phyloP scores from a whole-genome alignment of 129 eudicot species.

The Deinandra increscens region DNA sequence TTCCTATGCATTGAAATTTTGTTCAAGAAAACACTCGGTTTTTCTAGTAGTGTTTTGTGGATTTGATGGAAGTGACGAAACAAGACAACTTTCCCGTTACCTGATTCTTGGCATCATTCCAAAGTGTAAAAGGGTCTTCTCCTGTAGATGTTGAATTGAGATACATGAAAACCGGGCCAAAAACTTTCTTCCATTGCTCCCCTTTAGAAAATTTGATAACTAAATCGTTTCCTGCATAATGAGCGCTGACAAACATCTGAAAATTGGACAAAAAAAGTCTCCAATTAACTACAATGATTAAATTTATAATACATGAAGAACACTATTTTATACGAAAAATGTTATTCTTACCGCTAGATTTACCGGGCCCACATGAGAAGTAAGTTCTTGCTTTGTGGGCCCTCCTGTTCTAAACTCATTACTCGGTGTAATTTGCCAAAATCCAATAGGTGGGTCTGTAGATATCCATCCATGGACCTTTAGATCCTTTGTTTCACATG shows the following conservation, averaged over 20 bases:
- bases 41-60: too few species aligned
- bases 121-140: constrained; percentile 45
- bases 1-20: too few species aligned
- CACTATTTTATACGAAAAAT: not conserved
- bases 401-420: constrained; percentile 50
- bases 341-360: constrained; percentile 49
- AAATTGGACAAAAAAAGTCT: not conserved
- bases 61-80: too few species aligned
- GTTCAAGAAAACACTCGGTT: too few species aligned
- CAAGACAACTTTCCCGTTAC: constrained; percentile 14
- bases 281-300: not conserved
- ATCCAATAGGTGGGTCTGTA: constrained; percentile 43
- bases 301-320: not conserved
- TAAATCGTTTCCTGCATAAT: constrained; percentile 67
- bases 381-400: constrained; percentile 64
- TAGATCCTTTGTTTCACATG: constrained; percentile 49
- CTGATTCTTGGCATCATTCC: constrained; percentile 71
- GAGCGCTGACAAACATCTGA: constrained; percentile 58
- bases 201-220: constrained; percentile 57
- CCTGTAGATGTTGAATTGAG: constrained; percentile 40
- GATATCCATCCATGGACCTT: constrained; percentile 65
- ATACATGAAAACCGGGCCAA: constrained; percentile 78
- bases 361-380: constrained; percentile 63
- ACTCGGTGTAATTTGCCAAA: constrained; percentile 62
- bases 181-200: constrained; percentile 84